Conservation (phyloP, 2,329 filamentous ascomycete genomes). For the Nakataea oryzae region DNA sequence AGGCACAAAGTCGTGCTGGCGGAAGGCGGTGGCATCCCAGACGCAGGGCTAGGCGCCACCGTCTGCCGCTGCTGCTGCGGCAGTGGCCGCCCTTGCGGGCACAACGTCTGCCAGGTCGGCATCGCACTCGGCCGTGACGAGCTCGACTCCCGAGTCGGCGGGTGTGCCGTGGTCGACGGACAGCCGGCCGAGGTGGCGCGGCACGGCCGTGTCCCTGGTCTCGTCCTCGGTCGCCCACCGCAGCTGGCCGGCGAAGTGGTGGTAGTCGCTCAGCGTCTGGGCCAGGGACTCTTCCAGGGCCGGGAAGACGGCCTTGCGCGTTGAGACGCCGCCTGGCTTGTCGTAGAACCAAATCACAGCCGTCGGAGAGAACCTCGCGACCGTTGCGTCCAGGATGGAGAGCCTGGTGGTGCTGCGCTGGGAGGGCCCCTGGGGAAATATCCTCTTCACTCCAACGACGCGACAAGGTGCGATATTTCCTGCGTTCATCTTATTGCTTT, state of each 20-base stretch:
- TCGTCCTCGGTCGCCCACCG: slow-evolving; percentile 19
- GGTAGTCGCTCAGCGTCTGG: slow-evolving; percentile 24
- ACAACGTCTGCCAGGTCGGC: slow-evolving; percentile 18
- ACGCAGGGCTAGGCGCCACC: slow-evolving; percentile 11
- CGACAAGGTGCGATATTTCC: neutral
- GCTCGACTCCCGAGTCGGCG: slow-evolving; percentile 29
- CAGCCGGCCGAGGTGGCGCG: slow-evolving; percentile 22
- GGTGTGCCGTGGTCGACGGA: slow-evolving; percentile 22
- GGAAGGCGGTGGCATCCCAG: slow-evolving; percentile 23
- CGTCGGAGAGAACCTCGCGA: slow-evolving; percentile 26
- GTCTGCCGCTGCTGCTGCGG: too few relatives aligned
- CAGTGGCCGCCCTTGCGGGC: slow-evolving; percentile 13
- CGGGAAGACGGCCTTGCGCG: neutral
- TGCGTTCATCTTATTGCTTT: neutral
- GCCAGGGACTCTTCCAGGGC: slow-evolving; percentile 16
- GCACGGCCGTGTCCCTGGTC: slow-evolving; percentile 12
- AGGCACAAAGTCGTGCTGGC: slow-evolving; percentile 21
- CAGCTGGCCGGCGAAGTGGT: slow-evolving; percentile 30
- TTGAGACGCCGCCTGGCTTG: slow-evolving; percentile 9
- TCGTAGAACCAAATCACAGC: slow-evolving; percentile 34
- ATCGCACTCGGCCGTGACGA: slow-evolving; percentile 19
- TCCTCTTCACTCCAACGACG: neutral
- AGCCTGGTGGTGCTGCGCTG: slow-evolving; percentile 14
- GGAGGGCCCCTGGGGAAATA: neutral
- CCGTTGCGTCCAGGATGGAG: slow-evolving; percentile 31